Evolutionary conservation across 2,329 filamentous ascomycete genomes (phyloP).

Genomic region (Polychaeton citri): DNA sequence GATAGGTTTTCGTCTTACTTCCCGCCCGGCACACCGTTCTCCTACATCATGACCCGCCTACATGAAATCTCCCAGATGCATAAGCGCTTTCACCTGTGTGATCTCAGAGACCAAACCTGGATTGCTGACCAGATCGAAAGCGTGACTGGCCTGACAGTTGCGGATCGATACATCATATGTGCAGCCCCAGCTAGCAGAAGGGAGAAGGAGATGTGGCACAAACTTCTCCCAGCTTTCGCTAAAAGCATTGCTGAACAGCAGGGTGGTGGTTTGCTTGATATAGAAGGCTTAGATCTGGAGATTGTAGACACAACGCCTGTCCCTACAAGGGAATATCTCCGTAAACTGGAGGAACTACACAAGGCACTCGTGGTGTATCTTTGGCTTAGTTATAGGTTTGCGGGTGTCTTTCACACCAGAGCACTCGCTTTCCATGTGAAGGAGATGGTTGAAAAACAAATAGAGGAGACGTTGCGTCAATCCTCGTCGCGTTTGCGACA

Average conservation of each 20-base stretch:
- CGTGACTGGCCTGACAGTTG: slow-evolving; percentile 51
- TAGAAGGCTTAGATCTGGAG: slow-evolving; percentile 58
- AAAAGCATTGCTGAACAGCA: slow-evolving; percentile 53
- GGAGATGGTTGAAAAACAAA: slow-evolving; percentile 59
- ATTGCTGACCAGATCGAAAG: slow-evolving; percentile 65
- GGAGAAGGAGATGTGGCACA: slow-evolving; percentile 29
- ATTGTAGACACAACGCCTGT: slow-evolving; percentile 47
- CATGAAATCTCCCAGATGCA: slow-evolving; percentile 54
- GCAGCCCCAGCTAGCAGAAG: slow-evolving; percentile 53
- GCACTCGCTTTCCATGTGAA: slow-evolving; percentile 69
- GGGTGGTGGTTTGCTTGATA: slow-evolving; percentile 56
- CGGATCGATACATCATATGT: slow-evolving; percentile 64
- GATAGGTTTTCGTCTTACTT: slow-evolving; percentile 73
- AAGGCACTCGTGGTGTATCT: slow-evolving; percentile 73
- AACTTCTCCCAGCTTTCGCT: slow-evolving; percentile 51
- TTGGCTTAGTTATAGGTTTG: slow-evolving; percentile 85
- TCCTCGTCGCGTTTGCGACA: slow-evolving; percentile 32
- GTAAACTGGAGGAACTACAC: slow-evolving; percentile 63
- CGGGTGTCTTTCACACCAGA: slow-evolving; percentile 64
- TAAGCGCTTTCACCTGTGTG: slow-evolving; percentile 57
- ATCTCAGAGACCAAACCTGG: slow-evolving; percentile 46
- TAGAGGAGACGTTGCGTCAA: slow-evolving; percentile 48
- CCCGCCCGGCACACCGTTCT: slow-evolving; percentile 65
- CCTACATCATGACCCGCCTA: slow-evolving; percentile 66
- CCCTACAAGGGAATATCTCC: slow-evolving; percentile 44